Conservation (phyloP, 345 rosid genomes). For the Corchorus capsularis region DNA sequence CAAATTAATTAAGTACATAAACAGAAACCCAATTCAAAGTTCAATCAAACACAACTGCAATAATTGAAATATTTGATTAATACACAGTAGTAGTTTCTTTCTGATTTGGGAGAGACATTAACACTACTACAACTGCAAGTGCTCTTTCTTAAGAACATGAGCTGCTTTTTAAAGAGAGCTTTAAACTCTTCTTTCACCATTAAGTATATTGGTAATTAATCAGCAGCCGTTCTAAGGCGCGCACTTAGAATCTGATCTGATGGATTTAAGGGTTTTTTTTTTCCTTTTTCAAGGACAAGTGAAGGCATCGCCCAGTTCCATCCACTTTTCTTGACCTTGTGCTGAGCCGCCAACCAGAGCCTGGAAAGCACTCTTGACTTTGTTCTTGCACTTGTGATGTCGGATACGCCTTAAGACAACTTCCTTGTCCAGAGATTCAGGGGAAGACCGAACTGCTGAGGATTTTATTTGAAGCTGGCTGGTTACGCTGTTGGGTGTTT, state of each 20-base stretch:
- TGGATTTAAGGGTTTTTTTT: neutral
- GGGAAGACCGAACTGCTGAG: conserved; percentile 13
- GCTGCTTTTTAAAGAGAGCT: too few species aligned
- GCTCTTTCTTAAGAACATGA: neutral
- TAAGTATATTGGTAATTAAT: neutral
- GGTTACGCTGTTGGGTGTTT: conserved; percentile 12
- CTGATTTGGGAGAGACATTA: neutral
- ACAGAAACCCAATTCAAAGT: neutral
- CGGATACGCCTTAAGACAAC: conserved; percentile 52
- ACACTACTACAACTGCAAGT: too few species aligned
- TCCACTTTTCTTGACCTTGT: conserved; percentile 25
- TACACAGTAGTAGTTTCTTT: neutral
- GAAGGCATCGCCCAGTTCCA: conserved; percentile 43
- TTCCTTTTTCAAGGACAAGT: conserved; percentile 35
- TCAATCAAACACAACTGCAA: neutral
- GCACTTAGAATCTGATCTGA: neutral
- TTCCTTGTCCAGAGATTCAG: conserved; percentile 32
- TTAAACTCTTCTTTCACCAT: neutral
- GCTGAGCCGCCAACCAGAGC: conserved; percentile 29
- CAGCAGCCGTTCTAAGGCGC: neutral
- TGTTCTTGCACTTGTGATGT: conserved; percentile 40
- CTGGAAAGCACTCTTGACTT: conserved; percentile 32
- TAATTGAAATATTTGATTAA: neutral
- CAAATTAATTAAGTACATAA: too few species aligned
- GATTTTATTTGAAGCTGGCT: conserved; percentile 46